Evolutionary conservation across 106 monocot species (phyloP), one percentile per base, ranked within the genome.

Genomic region (Acorus calamus): DNA sequence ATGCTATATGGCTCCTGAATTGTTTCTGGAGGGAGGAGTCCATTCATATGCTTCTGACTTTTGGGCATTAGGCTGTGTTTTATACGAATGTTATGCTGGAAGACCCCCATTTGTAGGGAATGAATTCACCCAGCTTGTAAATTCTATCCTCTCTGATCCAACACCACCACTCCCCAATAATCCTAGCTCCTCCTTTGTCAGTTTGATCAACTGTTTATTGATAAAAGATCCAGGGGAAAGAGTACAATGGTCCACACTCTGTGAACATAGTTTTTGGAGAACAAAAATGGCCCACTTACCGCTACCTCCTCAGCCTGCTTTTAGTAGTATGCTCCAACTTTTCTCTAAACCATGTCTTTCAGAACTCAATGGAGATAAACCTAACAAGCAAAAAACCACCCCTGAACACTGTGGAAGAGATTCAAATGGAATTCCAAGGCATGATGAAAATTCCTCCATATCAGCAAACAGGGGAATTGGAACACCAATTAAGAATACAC

Each of bases 11-110:
- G 98, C 98, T 64, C 98, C 98, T 63, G 98, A 98, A 64, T 74
- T 98, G 14, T 98, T 92, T 75, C 88, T 81, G 66, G 98, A 98
- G 72, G 96, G 84, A 64, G 98, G 92, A 68, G 79, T 85, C 42
- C 83, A 92, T 79, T 98, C 98, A 53, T 92, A 80, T 79, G 98
- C 98, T 66, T 98, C 98, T 66, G 98, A 98, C 76, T 92, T 98
- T 49, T 98, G 98, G 98, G 91, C 98, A 45, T 73, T 98, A 9
- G 98, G 98, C 44, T 98, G 98, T 77, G 85, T 98, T 4, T 63
- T 98, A 46, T 98, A 83, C 69, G 98, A 98, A 71, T 98, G 98
- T 71, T 98, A 86, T 78, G 69, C 77, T 56, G 88, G 92, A 48
- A 78, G 54, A 41, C 98, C 98, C 45, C 98, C 98, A 52, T 98